phyloP scores from a whole-genome alignment of 164 flowering plant species.

The Nymphaea thermarum region DNA sequence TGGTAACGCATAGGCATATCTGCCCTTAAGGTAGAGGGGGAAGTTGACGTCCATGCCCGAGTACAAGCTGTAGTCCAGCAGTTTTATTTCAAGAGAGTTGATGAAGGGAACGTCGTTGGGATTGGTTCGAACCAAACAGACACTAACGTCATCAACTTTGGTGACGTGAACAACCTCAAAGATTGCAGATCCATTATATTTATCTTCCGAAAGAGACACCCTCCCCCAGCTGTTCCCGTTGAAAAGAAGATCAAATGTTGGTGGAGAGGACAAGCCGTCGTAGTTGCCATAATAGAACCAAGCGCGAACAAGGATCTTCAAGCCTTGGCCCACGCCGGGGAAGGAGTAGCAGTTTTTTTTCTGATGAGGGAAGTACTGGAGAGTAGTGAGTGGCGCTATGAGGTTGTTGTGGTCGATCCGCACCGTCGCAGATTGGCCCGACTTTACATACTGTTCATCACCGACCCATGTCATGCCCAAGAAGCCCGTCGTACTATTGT shows the following conservation, averaged over 20 bases:
- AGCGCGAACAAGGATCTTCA: slow-evolving; percentile 18
- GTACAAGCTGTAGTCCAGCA: too few relatives aligned
- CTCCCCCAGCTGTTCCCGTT: slow-evolving; percentile 17
- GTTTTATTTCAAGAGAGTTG: slow-evolving; percentile 26
- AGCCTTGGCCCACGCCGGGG: neutral
- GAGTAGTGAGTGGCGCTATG: slow-evolving; percentile 16
- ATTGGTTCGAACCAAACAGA: slow-evolving; percentile 24
- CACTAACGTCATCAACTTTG: slow-evolving; percentile 8
- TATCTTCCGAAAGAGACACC: slow-evolving; percentile 3
- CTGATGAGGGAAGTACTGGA: slow-evolving; percentile 19
- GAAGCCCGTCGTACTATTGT: slow-evolving; percentile 1
- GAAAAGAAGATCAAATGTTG: slow-evolving; percentile 21
- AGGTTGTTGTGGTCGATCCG: neutral
- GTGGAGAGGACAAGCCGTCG: slow-evolving; percentile 22
- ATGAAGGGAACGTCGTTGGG: slow-evolving; percentile 28
- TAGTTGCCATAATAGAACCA: slow-evolving; percentile 14
- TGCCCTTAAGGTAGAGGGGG: slow-evolving; percentile 13
- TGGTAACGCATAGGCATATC: slow-evolving; percentile 18
- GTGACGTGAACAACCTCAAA: slow-evolving; percentile 12
- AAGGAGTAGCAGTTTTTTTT: slow-evolving; percentile 27
- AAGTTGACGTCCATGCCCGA: neutral
- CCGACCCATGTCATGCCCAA: neutral
- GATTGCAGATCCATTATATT: neutral
- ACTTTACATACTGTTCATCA: too few relatives aligned
- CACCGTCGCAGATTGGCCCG: too few relatives aligned